Evolutionary conservation across 257 asterid genomes (phyloP).

Genomic region (Hygrophila difformis): DNA sequence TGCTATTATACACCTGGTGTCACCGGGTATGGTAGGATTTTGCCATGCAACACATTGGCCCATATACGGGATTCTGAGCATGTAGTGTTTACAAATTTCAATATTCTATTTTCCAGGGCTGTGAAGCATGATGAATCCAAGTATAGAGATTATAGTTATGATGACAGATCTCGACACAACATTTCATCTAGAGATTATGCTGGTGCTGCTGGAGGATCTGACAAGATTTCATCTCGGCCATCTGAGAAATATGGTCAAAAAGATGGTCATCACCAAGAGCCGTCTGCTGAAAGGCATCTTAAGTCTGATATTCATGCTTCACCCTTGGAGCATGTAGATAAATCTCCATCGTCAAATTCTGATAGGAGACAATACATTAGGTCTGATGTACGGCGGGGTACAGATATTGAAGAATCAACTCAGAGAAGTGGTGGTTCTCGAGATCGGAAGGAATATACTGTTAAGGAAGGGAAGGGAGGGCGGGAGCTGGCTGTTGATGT

Average conservation of each 20-base stretch:
- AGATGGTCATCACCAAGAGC: conserved; percentile 24
- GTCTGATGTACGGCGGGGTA: conserved; percentile 51
- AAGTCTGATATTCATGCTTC: conserved; percentile 64
- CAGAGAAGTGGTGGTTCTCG: conserved; percentile 68
- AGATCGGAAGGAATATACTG: conserved; percentile 48
- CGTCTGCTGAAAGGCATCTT: conserved; percentile 60
- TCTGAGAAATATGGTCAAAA: conserved; percentile 33
- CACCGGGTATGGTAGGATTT: too few species aligned
- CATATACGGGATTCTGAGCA: too few species aligned
- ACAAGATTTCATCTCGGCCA: conserved; percentile 33
- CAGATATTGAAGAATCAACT: conserved; percentile 61
- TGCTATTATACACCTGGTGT: too few species aligned
- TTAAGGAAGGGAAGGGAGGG: conserved; percentile 59
- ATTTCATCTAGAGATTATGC: conserved; percentile 49
- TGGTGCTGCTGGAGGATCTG: conserved; percentile 29
- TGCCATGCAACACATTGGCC: too few species aligned
- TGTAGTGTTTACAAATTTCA: neutral
- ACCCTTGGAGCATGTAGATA: conserved; percentile 50
- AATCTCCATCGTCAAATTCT: conserved; percentile 59
- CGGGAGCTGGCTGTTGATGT: conserved; percentile 44
- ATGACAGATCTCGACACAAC: conserved; percentile 57
- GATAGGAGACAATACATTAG: conserved; percentile 55
- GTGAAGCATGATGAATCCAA: conserved; percentile 79
- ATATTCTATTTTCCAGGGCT: conserved; percentile 34
- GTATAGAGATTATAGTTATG: conserved; percentile 67